A percentile compares a stretch with the other conserved stretches of the same genome.
Evolutionary conservation across 306 rosid species (phyloP).

Genomic region (Arachis stenosperma): DNA sequence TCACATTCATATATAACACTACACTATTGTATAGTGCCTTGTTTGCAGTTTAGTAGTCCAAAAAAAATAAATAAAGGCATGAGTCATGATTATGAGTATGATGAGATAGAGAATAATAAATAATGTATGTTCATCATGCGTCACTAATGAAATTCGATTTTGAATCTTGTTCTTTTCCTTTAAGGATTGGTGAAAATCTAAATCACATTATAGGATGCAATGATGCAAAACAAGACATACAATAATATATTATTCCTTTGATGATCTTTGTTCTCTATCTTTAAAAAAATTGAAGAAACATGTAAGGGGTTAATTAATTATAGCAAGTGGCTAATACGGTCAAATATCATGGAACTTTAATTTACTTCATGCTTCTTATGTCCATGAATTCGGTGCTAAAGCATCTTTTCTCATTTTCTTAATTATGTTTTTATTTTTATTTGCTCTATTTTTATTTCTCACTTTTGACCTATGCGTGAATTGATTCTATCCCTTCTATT

Average conservation of each 20-base stretch:
- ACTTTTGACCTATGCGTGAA: not conserved
- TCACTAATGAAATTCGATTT: conserved; percentile 31
- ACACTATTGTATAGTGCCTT: conserved; percentile 10
- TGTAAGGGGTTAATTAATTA: conserved; percentile 25
- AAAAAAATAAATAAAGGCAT: conserved; percentile 33
- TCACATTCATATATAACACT: not conserved
- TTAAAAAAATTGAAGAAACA: not conserved
- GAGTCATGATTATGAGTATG: conserved; percentile 10
- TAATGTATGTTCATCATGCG: conserved; percentile 9
- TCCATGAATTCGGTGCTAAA: conserved; percentile 46
- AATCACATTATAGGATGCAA: not conserved
- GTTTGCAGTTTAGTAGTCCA: conserved; percentile 35
- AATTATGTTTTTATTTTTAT: not conserved
- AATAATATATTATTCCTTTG: conserved; percentile 22
- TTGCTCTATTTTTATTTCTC: not conserved
- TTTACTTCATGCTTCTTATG: conserved; percentile 11
- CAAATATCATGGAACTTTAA: conserved; percentile 36
- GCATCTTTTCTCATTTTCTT: conserved; percentile 38
- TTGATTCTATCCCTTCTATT: not conserved
- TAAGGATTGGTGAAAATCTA: not conserved
- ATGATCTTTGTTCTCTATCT: conserved; percentile 3
- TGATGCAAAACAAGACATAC: not conserved
- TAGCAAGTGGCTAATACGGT: conserved; percentile 43
- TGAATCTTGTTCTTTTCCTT: conserved; percentile 21
- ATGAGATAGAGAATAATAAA: conserved; percentile 10